phyloP scores from a whole-genome alignment of 371 early-diverging fungal species.

The Actinomortierella ambigua region DNA sequence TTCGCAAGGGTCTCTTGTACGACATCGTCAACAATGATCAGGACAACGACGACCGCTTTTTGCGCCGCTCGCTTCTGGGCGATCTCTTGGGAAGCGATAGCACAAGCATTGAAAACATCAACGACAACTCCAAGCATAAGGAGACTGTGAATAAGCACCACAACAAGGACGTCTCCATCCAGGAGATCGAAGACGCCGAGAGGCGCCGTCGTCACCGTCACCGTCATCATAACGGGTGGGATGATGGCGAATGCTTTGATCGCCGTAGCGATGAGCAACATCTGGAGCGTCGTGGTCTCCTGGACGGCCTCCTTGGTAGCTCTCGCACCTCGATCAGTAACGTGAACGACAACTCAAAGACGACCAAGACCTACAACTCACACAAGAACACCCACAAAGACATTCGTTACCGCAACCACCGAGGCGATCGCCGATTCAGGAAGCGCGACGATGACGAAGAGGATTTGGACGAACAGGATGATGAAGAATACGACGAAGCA shows the following conservation, averaged over 20 bases:
- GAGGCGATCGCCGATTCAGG: no score
- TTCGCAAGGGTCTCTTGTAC: constrained; percentile 11
- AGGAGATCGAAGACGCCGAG: no score
- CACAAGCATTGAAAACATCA: constrained; percentile 17
- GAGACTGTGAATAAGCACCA: constrained; percentile 20
- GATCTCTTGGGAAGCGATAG: constrained; percentile 13
- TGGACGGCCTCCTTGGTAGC: constrained; percentile 4
- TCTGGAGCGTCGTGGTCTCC: constrained; percentile 14
- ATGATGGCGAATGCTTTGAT: no score
- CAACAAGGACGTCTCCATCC: constrained; percentile 8
- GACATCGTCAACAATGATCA: not conserved
- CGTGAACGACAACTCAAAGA: not conserved
- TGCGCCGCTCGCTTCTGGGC: constrained; percentile 13
- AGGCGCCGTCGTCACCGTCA: not conserved
- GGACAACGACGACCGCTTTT: not conserved
- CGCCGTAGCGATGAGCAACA: not conserved
- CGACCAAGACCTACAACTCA: not conserved
- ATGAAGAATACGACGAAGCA: constrained; percentile 10
- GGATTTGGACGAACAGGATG: constrained; percentile 12
- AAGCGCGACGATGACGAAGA: constrained; percentile 4
- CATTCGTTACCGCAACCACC: no score
- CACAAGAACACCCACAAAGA: not conserved
- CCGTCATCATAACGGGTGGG: no score
- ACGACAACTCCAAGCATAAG: constrained; percentile 24
- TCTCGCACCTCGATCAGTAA: constrained; percentile 9